Percentiles rank a stretch among this genome's conserved stretches.
Evolutionary conservation across 225 moss, liverwort and hornwort genomes (phyloP).

Genomic region (Sphagnum contortum): DNA sequence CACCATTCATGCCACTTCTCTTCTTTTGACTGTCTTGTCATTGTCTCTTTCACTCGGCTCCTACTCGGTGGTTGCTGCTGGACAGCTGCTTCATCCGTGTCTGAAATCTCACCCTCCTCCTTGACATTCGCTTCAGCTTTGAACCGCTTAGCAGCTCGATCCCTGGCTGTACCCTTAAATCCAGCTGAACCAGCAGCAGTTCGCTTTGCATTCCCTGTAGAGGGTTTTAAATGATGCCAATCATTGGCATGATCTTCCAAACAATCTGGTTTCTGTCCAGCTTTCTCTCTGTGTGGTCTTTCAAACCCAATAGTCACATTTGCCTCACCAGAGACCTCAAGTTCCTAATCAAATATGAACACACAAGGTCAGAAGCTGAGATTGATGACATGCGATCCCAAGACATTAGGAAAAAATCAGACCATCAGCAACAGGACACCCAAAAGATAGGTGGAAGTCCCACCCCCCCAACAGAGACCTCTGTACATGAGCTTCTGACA

Average conservation of each 20-base stretch:
- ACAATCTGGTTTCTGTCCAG: slow-evolving; percentile 54
- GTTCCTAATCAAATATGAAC: slow-evolving; percentile 38
- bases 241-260: slow-evolving; percentile 57
- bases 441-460: no score
- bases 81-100: slow-evolving; percentile 59
- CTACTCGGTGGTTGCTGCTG: slow-evolving; percentile 52
- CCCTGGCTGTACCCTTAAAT: slow-evolving; percentile 47
- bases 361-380: no score
- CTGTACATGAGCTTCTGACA: no score
- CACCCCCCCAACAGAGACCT: no score
- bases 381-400: no score
- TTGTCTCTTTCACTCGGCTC: slow-evolving; percentile 41
- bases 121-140: slow-evolving; percentile 64
- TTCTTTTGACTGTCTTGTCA: slow-evolving; percentile 77
- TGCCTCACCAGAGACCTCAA: slow-evolving; percentile 72
- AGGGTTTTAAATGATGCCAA: slow-evolving; percentile 36
- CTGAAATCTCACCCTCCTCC: slow-evolving; percentile 98
- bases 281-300: slow-evolving; percentile 44
- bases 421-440: no score
- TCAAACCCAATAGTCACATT: slow-evolving; percentile 52
- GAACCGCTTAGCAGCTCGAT: slow-evolving; percentile 52
- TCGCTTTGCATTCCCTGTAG: slow-evolving; percentile 38
- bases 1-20: slow-evolving; percentile 99
- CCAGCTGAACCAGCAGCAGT: slow-evolving; percentile 35
- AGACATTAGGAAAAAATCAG: no score